Base-by-base conservation (phyloP, 2,329 filamentous ascomycete species). In the Ceratocystis eucalypticola region DNA sequence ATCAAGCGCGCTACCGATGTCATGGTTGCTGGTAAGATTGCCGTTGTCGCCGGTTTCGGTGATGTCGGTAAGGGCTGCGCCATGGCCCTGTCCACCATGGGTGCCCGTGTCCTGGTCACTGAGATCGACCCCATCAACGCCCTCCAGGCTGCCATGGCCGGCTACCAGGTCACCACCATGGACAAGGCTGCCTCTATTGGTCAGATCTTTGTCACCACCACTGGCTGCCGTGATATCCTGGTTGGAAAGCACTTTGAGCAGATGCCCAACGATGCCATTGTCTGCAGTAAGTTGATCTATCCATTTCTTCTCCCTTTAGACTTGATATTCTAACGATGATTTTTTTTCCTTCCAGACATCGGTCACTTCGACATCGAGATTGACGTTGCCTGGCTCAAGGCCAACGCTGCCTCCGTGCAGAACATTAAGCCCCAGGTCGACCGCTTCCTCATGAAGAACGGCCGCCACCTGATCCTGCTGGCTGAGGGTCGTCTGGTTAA, bases 351-450 rank as follows among this genome's bases (percentile, higher is more conserved):
- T 12, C 17, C 68, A 86, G 84, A 99, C 86, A 99, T 99, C 81
- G 93, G 93, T 77, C 93, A 99, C 84, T 99, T 99, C 80, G 93
- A 99, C 79, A 96, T 96, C 74, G 94, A 99, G 84, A 99, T 99
- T 74, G 94, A 99, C 78, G 94, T 99, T 80, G 94, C 94, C 72
- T 99, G 94, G 94, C 84, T 99, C 80, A 97, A 97, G 89, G 87
- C 87, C 80, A 97, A 96, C 81, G 88, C 93, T 77, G 85, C 87
- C 79, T 91, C 88, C 75, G 88, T 93, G 71, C 88, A 93, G 83
- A 96, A 94, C 87, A 96, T 99, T 86, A 99, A 99, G 88, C 93
- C 94, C 75, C 94, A 99, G 83, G 94, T 99, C 74, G 94, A 99
- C 85, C 91, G 94, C 78, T 99, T 87, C 88, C 82, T 88, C 74